Evolutionary conservation across 2,329 filamentous ascomycete species (phyloP).

Genomic region (Furcasterigmium furcatum): DNA sequence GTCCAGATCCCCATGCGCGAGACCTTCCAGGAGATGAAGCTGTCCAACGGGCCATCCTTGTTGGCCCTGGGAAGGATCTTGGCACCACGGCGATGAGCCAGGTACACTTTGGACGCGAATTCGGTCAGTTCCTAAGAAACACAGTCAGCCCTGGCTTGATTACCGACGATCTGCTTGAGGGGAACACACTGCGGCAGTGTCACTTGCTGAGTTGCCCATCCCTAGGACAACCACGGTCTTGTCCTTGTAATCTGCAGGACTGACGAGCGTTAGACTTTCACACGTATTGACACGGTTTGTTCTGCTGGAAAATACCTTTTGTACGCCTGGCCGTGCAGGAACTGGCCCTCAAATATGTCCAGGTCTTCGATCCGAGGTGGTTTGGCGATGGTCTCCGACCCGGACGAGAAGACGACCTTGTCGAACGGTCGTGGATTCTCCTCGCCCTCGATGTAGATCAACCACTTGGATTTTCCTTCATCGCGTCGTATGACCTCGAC

Average conservation of each 20-base stretch:
- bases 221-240: conserved; percentile 20
- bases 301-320: conserved; percentile 14
- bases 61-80: conserved; percentile 15
- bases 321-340: conserved; percentile 18
- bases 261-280: neutral
- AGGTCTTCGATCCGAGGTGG: conserved; percentile 14
- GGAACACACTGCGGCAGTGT: conserved; percentile 15
- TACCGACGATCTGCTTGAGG: neutral
- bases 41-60: conserved; percentile 15
- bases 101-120: conserved; percentile 14
- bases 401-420: conserved; percentile 18
- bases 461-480: conserved; percentile 11
- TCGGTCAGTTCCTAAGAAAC: conserved; percentile 14
- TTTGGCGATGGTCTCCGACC: conserved; percentile 12
- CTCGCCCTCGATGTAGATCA: conserved; percentile 11
- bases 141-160: no score
- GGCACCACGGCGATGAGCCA: conserved; percentile 17
- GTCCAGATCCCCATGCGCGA: conserved; percentile 13
- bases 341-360: conserved; percentile 13
- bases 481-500: conserved; percentile 12
- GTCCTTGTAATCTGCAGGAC: conserved; percentile 12
- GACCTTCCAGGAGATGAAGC: conserved; percentile 14
- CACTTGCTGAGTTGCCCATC: conserved; percentile 20
- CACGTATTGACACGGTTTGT: no score
- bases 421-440: conserved; percentile 13